phyloP scores from a whole-genome alignment of 306 rosid species.

The Prunus fruticosa region DNA sequence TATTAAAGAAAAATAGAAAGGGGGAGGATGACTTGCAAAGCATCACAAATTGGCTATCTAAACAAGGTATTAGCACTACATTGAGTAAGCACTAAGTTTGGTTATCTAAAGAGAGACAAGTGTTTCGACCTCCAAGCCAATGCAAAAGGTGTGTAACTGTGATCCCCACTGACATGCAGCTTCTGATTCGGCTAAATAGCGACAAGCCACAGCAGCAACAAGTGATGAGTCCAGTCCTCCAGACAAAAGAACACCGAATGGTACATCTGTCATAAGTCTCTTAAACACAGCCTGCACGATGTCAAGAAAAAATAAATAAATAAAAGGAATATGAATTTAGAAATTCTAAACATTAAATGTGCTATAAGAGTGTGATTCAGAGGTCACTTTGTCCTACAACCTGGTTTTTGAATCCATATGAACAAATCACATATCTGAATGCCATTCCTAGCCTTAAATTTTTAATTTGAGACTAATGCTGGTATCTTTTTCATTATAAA shows the following conservation, averaged over 20 bases:
- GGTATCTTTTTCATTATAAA: not conserved
- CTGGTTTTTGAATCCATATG: not conserved
- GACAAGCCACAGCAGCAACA: constrained; percentile 87
- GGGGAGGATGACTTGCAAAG: not conserved
- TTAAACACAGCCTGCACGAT: constrained; percentile 76
- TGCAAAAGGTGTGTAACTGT: constrained; percentile 82
- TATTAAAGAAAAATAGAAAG: not conserved
- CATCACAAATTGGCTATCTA: not conserved
- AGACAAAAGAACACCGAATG: constrained; percentile 91
- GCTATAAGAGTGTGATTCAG: not conserved
- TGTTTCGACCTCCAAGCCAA: constrained; percentile 73
- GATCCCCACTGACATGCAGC: constrained; percentile 94
- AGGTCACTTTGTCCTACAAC: not conserved
- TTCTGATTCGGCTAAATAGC: constrained; percentile 58
- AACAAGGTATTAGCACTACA: not conserved
- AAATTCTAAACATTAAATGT: not conserved
- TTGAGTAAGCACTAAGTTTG: not conserved
- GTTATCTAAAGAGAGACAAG: not conserved
- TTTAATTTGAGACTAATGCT: not conserved
- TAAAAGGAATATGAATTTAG: constrained; percentile 2
- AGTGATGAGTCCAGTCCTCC: constrained; percentile 98
- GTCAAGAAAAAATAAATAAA: constrained; percentile 17
- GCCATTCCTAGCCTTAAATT: not conserved
- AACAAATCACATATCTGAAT: not conserved
- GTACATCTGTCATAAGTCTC: constrained; percentile 99